Evolutionary conservation across 2,329 filamentous ascomycete species (phyloP).

Genomic region (Bipolaris bicolor): DNA sequence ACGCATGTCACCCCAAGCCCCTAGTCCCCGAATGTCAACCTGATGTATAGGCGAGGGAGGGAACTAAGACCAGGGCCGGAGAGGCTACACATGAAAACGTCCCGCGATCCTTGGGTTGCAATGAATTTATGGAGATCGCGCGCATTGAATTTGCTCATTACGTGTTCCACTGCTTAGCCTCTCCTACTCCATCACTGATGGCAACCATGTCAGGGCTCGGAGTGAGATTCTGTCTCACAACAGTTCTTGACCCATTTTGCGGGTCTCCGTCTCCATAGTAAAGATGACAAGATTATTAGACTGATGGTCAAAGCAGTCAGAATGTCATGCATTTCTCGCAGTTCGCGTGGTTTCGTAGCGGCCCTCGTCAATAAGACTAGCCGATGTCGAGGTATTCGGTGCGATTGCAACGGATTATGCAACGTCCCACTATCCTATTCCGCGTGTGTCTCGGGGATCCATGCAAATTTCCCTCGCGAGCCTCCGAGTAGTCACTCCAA

Average conservation of each 20-base stretch:
- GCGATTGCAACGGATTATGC: conserved; percentile 3
- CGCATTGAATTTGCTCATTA: no score
- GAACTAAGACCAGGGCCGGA: background rate
- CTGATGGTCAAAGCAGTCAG: no score
- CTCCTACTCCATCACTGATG: background rate
- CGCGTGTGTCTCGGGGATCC: conserved; percentile 4
- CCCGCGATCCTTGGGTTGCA: background rate
- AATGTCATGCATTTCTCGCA: no score
- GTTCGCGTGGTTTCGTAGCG: background rate
- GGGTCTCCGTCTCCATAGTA: no score
- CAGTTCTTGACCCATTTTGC: no score
- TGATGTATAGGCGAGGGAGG: background rate
- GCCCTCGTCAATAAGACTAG: background rate
- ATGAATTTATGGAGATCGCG: background rate
- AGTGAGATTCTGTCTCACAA: no score
- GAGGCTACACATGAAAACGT: background rate
- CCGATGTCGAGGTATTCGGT: conserved; percentile 1
- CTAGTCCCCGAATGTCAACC: background rate
- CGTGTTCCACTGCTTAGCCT: background rate
- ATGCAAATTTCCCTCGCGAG: conserved; percentile 6
- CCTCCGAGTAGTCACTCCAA: conserved; percentile 1
- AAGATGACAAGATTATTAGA: no score
- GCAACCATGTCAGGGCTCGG: no score
- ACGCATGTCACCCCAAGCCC: background rate
- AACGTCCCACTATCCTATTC: conserved; percentile 1